Evolutionary conservation across 495 filamentous ascomycete genomes (phyloP).

Genomic region (Filosporella fistucella): DNA sequence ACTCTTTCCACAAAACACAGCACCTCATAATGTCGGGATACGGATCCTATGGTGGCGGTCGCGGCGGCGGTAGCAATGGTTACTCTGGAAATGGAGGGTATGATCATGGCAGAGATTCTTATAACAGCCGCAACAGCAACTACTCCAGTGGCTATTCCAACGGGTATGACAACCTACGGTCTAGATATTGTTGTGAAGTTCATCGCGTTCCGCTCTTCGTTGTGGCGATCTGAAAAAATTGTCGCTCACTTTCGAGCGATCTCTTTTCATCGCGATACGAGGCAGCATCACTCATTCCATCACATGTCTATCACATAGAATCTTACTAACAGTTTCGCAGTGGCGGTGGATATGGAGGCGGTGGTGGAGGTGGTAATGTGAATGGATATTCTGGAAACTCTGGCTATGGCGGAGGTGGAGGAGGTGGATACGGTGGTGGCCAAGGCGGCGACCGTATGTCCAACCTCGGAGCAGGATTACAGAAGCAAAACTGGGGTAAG

Average conservation of each 20-base stretch:
- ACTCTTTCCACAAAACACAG: too few relatives aligned
- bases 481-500: conserved; percentile 85
- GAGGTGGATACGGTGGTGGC: conserved; percentile 41
- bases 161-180: conserved; percentile 29
- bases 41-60: conserved; percentile 18
- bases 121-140: conserved; percentile 13
- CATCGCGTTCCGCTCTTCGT: conserved; percentile 6
- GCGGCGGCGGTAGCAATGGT: conserved; percentile 21
- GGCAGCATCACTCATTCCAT: conserved; percentile 5
- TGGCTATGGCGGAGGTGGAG: conserved; percentile 19
- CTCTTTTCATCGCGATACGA: conserved; percentile 1
- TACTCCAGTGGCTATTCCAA: conserved; percentile 30
- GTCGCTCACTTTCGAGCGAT: too few relatives aligned
- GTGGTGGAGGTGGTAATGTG: conserved; percentile 28
- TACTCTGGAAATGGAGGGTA: too few relatives aligned
- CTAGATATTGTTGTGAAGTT: conserved; percentile 27
- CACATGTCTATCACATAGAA: not conserved
- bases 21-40: conserved; percentile 5
- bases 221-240: too few relatives aligned
- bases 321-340: conserved; percentile 7
- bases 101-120: conserved; percentile 18
- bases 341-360: conserved; percentile 28
- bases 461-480: conserved; percentile 68
- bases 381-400: conserved; percentile 12
- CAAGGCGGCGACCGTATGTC: conserved; percentile 87